Evolutionary conservation across 805 yeast genomes (phyloP).

Genomic region (Metschnikowia henanensis): DNA sequence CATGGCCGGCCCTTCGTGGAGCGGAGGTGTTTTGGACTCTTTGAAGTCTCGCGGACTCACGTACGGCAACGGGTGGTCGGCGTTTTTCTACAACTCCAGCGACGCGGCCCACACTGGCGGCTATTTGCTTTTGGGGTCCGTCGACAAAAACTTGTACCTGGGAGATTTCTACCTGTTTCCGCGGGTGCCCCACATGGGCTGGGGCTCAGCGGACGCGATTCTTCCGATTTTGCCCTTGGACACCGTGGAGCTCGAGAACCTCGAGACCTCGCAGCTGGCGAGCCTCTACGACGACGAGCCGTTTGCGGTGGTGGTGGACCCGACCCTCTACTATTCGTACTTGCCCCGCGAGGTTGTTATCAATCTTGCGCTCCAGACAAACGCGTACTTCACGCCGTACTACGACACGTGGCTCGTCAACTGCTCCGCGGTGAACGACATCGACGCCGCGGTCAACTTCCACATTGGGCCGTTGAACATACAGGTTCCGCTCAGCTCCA

Average conservation of each 20-base stretch:
- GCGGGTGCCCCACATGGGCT: conserved; percentile 41
- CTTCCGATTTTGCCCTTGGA: conserved; percentile 31
- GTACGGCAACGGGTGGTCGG: conserved; percentile 33
- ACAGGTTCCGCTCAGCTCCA: conserved; percentile 47
- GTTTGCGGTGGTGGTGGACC: conserved; percentile 58
- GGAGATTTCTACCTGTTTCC: conserved; percentile 52
- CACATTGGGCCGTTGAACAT: conserved; percentile 52
- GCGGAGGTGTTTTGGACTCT: conserved; percentile 29
- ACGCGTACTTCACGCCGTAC: conserved; percentile 56
- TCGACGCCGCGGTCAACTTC: conserved; percentile 53
- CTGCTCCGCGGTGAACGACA: conserved; percentile 48
- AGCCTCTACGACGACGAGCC: conserved; percentile 35
- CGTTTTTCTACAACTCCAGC: conserved; percentile 21
- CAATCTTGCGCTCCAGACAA: conserved; percentile 65
- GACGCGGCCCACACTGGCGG: conserved; percentile 22
- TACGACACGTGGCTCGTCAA: conserved; percentile 59
- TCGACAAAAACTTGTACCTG: conserved; percentile 45
- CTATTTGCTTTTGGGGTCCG: conserved; percentile 56
- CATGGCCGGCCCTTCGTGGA: conserved; percentile 27
- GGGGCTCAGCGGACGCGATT: conserved; percentile 16
- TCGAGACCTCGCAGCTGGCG: conserved; percentile 33
- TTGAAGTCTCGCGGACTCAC: conserved; percentile 24
- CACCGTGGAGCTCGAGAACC: conserved; percentile 27
- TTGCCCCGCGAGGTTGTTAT: conserved; percentile 59
- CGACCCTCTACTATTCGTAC: conserved; percentile 48